Conservation (phyloP, 306 rosid genomes). For the Glycine tomentella region DNA sequence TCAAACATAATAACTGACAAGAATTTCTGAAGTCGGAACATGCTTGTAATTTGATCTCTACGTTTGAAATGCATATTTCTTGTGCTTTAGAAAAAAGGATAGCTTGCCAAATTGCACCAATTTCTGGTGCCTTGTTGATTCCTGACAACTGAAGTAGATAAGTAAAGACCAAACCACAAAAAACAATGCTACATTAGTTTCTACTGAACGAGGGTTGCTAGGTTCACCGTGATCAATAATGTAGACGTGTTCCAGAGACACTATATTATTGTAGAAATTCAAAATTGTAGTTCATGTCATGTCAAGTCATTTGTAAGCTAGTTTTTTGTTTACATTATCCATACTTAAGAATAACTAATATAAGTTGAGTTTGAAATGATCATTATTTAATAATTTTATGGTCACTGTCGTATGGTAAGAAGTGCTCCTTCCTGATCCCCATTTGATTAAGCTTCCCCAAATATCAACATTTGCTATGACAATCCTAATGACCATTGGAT, state of each 20-base stretch:
- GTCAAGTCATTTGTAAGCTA: no score
- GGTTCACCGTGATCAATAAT: neutral
- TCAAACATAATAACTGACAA: constrained; percentile 42
- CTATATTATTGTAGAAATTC: neutral
- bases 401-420: no score
- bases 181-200: neutral
- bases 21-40: constrained; percentile 29
- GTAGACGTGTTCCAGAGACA: neutral
- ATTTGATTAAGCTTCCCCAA: no score
- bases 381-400: no score
- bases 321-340: no score
- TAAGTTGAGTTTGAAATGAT: no score
- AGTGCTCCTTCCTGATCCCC: no score
- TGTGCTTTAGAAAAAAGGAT: constrained; percentile 17
- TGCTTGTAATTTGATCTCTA: constrained; percentile 38
- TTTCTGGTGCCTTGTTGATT: constrained; percentile 5
- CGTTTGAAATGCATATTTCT: constrained; percentile 22
- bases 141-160: neutral
- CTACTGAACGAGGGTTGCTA: neutral
- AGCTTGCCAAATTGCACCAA: neutral
- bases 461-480: no score
- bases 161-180: neutral
- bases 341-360: no score
- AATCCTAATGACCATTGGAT: no score
- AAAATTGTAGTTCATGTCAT: neutral